Evolutionary conservation across 2,329 filamentous ascomycete species (phyloP).

Genomic region (Apiospora koreana): DNA sequence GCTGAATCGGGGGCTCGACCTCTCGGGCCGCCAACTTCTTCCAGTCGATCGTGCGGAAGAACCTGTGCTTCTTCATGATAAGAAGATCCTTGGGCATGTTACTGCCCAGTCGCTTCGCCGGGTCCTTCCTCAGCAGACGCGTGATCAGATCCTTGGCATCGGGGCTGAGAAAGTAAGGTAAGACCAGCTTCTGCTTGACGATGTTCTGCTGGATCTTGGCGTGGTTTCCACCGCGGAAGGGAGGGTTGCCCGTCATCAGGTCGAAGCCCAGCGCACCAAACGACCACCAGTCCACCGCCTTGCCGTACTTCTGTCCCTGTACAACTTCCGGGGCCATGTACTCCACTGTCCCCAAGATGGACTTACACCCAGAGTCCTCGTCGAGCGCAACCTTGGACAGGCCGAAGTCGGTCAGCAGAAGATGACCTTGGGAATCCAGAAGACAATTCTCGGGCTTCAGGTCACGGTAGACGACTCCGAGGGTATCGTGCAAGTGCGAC

Average conservation of each 20-base stretch:
- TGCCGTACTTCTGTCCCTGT: constrained; percentile 84
- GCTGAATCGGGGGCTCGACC: constrained; percentile 84
- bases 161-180: constrained; percentile 88
- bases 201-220: constrained; percentile 97
- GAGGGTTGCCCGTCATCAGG: constrained; percentile 86
- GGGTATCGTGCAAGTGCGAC: constrained; percentile 86
- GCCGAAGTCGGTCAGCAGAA: constrained; percentile 94
- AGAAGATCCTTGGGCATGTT: constrained; percentile 87
- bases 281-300: constrained; percentile 98
- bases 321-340: constrained; percentile 99
- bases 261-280: constrained; percentile 92
- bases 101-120: constrained; percentile 82
- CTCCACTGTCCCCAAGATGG: constrained; percentile 90
- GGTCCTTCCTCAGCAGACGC: constrained; percentile 87
- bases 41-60: constrained; percentile 98
- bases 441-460: constrained; percentile 98
- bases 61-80: constrained; percentile 87
- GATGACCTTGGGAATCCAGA: constrained; percentile 85
- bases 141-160: constrained; percentile 95
- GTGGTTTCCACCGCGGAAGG: constrained; percentile 88
- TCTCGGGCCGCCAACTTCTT: constrained; percentile 79
- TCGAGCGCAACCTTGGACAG: constrained; percentile 91
- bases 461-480: constrained; percentile 95
- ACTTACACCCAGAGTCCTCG: constrained; percentile 71
- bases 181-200: constrained; percentile 81